Conservation (phyloP, 2,329 filamentous ascomycete genomes). For the Alternaria ventricosa region DNA sequence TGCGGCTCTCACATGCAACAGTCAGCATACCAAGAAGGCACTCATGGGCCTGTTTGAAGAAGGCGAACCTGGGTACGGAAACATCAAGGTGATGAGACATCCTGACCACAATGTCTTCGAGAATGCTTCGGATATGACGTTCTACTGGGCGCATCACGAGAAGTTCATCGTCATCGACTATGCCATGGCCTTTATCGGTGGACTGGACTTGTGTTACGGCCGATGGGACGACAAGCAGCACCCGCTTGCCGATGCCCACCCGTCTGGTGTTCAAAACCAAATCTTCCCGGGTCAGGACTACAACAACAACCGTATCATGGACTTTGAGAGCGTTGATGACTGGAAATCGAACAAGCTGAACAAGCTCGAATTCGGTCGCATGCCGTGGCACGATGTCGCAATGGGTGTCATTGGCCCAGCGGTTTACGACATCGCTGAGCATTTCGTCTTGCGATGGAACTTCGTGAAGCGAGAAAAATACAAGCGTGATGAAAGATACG, state of each 20-base stretch:
- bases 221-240: slow-evolving; percentile 92
- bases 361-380: slow-evolving; percentile 89
- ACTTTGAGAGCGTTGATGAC: slow-evolving; percentile 87
- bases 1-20: slow-evolving; percentile 81
- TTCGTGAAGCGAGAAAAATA: slow-evolving; percentile 98
- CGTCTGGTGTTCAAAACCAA: slow-evolving; percentile 79
- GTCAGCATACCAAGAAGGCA: slow-evolving; percentile 87
- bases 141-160: slow-evolving; percentile 98
- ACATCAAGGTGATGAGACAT: slow-evolving; percentile 88
- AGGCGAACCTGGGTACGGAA: slow-evolving; percentile 81
- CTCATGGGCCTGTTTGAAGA: slow-evolving; percentile 81
- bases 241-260: slow-evolving; percentile 84
- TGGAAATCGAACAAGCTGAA: slow-evolving; percentile 94
- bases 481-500: slow-evolving; percentile 82
- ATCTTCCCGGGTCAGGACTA: slow-evolving; percentile 96
- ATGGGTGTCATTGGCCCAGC: slow-evolving; percentile 91
- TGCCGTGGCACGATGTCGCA: slow-evolving; percentile 97
- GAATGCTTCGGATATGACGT: slow-evolving; percentile 93
- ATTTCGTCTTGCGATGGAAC: slow-evolving; percentile 95
- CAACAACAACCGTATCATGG: slow-evolving; percentile 96
- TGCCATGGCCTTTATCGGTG: slow-evolving; percentile 87
- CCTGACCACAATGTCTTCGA: slow-evolving; percentile 95
- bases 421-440: slow-evolving; percentile 93
- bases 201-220: slow-evolving; percentile 93
- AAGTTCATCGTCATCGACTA: slow-evolving; percentile 98